Base-by-base conservation (phyloP, 2,329 filamentous ascomycete genomes). In the Magnaporthiopsis rhizophila region DNA sequence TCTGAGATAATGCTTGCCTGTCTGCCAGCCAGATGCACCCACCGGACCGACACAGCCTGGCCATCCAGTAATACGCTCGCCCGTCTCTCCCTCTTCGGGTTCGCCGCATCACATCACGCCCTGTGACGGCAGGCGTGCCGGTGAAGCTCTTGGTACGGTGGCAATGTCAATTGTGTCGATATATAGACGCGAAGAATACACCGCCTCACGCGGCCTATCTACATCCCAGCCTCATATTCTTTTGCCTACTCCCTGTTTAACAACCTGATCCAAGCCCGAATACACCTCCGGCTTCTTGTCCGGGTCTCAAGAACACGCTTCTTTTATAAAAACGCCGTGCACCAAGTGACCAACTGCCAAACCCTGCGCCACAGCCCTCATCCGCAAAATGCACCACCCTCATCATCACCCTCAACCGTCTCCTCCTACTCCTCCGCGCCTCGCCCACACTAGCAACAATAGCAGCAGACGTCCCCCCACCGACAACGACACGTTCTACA, bases 401-500 rank as follows among this genome's bases (percentile, higher is more conserved):
- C 18, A n/a, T n/a, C 45, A n/a, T 53, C 45, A 11, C 45, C 18
- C 8, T 11, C 45, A 18, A 53, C 18, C 45, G 9, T 2, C 45
- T n/a, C 3, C 18, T n/a, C 18, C 21, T n/a, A 6, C 45, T 53
- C 45, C 11, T n/a, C 18, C 18, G 7, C 2, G 3, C 18, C 45
- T 53, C 45, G 45, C 3, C 45, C 18, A 4, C n/a, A 36, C 2
- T 7, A 36, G 7, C 34, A 8, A 7, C 34, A 36, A 7, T 7
- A 36, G 34, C 34, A 53, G 21, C 18, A 11, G 5, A 53, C 6
- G 45, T 18, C 8, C n/a, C 38, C 60, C 24, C n/a, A n/a, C 8
- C 38, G 24, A 30, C 11, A 26, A 62, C 26, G 60, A 38, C 36
- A 53, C 60, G 2, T 62, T 62, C 15, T 62, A 62, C 36, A 56